phyloP scores from a whole-genome alignment of 179 eudicot species.

The Heliamphora pulchella region DNA sequence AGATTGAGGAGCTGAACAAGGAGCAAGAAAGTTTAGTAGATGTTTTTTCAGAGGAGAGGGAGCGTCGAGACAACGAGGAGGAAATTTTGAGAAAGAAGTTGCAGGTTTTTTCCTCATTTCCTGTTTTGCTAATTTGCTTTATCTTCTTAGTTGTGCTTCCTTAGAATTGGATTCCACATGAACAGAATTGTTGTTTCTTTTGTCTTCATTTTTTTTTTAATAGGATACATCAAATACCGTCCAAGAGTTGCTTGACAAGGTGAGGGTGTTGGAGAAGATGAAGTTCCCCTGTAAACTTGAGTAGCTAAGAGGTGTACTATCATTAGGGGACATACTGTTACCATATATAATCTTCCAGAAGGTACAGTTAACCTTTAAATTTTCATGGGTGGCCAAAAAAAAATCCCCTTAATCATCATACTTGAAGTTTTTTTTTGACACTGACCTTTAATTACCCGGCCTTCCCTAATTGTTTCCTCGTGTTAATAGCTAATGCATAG shows the following conservation, averaged over 20 bases:
- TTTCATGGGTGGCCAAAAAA: not conserved
- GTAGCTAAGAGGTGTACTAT: not conserved
- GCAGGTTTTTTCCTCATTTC: conserved; percentile 35
- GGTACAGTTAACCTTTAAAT: not conserved
- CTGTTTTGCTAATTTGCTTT: not conserved
- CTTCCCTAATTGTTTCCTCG: not conserved
- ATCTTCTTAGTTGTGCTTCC: not conserved
- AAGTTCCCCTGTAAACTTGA: not conserved
- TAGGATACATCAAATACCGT: conserved; percentile 68
- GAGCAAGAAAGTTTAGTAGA: conserved; percentile 78
- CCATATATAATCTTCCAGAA: not conserved
- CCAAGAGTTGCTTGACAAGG: conserved; percentile 50
- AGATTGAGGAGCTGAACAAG: conserved; percentile 50
- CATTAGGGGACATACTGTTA: not conserved
- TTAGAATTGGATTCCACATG: no score
- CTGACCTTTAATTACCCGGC: not conserved
- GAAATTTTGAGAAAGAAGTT: conserved; percentile 56
- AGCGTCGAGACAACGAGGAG: conserved; percentile 72
- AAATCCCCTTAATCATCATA: not conserved
- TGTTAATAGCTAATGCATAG: conserved; percentile 5
- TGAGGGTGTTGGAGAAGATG: conserved; percentile 37
- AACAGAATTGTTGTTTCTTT: not conserved
- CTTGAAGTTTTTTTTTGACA: not conserved
- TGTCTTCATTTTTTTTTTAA: not conserved
- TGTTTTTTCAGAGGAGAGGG: conserved; percentile 75